Evolutionary conservation across 176 grass and related monocot genomes (phyloP).

Genomic region (sorghum (Sorghum bicolor)): Sorghum_bicolor_NCBIv3 NC_012875.2:3179501-3180000

Average conservation of each 20-base stretch:
- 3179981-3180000: slow-evolving; percentile 67
- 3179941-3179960: slow-evolving; percentile 80
- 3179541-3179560: background rate
- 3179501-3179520: slow-evolving; percentile 50
- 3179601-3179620: slow-evolving; percentile 30
- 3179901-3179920: slow-evolving; percentile 78
- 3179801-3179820: slow-evolving; percentile 75
- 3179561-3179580: slow-evolving; percentile 37
- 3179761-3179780: slow-evolving; percentile 72
- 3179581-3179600: slow-evolving; percentile 21
- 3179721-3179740: slow-evolving; percentile 88
- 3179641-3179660: slow-evolving; percentile 26
- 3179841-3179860: slow-evolving; percentile 68
- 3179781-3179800: slow-evolving; percentile 83
- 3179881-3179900: slow-evolving; percentile 70
- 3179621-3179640: slow-evolving; percentile 46
- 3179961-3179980: slow-evolving; percentile 75
- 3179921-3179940: slow-evolving; percentile 61
- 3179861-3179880: slow-evolving; percentile 62
- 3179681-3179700: slow-evolving; percentile 71
- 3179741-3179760: slow-evolving; percentile 76
- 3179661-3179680: slow-evolving; percentile 53
- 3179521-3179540: background rate
- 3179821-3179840: slow-evolving; percentile 74
- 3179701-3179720: slow-evolving; percentile 77